Conservation (phyloP, 257 asterid species). For the Agastache rugosa region DNA sequence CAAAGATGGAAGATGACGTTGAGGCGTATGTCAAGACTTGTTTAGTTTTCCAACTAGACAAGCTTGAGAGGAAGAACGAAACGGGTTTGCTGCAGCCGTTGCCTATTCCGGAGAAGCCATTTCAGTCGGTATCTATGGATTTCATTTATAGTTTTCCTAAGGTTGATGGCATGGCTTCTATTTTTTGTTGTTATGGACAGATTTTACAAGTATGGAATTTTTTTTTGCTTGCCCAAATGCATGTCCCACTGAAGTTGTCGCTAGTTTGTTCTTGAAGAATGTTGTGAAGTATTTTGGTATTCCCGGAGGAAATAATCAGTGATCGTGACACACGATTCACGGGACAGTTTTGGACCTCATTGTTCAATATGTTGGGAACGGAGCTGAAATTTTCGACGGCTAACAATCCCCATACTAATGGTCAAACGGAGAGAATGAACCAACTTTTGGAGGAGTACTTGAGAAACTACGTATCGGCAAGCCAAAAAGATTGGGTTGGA, state of each 20-base stretch:
- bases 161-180: neutral
- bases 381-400: no score
- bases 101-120: neutral
- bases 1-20: conserved; percentile 16
- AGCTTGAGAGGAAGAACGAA: neutral
- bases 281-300: neutral
- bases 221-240: neutral
- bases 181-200: neutral
- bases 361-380: no score
- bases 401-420: no score
- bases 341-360: neutral
- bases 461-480: no score
- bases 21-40: neutral
- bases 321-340: neutral
- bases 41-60: neutral
- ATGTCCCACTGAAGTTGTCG: neutral
- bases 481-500: no score
- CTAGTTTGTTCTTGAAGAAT: neutral
- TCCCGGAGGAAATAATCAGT: neutral
- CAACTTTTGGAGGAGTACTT: no score
- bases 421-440: no score
- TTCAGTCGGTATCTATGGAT: no score
- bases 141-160: neutral
- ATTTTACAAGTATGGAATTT: neutral
- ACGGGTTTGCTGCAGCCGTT: neutral